Evolutionary conservation across 371 early-diverging fungal genomes (phyloP).

Genomic region (Fennellomyces sp.): DNA sequence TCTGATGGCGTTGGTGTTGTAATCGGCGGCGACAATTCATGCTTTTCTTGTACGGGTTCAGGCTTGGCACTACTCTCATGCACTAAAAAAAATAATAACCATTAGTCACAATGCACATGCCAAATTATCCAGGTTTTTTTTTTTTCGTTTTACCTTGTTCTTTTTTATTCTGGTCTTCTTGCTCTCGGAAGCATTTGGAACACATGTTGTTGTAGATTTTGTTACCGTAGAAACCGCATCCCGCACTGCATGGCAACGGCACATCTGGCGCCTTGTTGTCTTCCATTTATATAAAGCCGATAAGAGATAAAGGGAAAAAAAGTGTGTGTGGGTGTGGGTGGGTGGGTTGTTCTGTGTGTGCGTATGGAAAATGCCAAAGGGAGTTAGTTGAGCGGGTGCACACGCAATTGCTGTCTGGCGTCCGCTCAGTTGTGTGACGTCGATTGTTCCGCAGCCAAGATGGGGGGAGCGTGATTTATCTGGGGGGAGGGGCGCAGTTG

Average conservation of each 20-base stretch:
- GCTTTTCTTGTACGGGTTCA: slow-evolving; percentile 6
- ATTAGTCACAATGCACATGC: no score
- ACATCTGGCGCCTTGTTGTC: slow-evolving; percentile 58
- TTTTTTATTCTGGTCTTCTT: slow-evolving; percentile 17
- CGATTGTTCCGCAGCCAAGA: background rate
- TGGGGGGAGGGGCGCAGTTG: no score
- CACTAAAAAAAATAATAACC: no score
- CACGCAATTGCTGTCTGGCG: no score
- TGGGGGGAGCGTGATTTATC: no score
- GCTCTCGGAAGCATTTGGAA: slow-evolving; percentile 69
- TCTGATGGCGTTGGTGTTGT: background rate
- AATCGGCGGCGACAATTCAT: background rate
- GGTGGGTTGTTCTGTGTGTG: background rate
- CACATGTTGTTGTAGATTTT: slow-evolving; percentile 78
- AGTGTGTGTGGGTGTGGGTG: background rate
- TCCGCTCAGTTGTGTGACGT: no score
- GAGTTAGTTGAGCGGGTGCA: background rate
- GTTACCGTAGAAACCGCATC: slow-evolving; percentile 70
- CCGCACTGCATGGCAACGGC: slow-evolving; percentile 63
- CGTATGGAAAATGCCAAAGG: background rate
- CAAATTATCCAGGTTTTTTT: no score
- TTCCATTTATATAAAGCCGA: slow-evolving; percentile 47
- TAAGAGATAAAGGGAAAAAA: background rate
- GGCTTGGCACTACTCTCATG: background rate
- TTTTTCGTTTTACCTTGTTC: no score